Evolutionary conservation across 495 filamentous ascomycete species (phyloP).

Genomic region (Penicillium herquei): DNA sequence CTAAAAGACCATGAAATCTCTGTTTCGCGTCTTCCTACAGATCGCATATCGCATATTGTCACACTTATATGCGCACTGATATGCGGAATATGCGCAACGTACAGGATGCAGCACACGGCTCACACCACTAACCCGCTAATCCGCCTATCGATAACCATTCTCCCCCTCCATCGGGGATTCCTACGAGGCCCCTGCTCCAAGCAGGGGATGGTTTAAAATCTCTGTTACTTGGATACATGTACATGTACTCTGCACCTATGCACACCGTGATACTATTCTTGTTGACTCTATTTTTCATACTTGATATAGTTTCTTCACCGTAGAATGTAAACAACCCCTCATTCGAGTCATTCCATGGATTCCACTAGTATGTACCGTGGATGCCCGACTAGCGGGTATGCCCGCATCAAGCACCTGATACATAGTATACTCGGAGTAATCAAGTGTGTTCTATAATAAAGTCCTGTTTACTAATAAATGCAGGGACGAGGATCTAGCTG

Average conservation of each 20-base stretch:
- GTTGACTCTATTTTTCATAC: not conserved
- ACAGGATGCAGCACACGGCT: slow-evolving; percentile 10
- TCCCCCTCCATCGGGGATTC: slow-evolving; percentile 18
- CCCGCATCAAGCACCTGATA: slow-evolving; percentile 14
- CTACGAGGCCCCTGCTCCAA: slow-evolving; percentile 6
- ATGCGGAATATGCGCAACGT: slow-evolving; percentile 10
- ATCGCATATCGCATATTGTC: no score
- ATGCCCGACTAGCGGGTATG: slow-evolving; percentile 24
- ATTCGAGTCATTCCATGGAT: slow-evolving; percentile 10
- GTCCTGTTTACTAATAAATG: not conserved
- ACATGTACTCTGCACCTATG: not conserved
- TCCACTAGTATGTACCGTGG: slow-evolving; percentile 10
- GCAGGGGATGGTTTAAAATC: slow-evolving; percentile 7
- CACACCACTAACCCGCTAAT: not conserved
- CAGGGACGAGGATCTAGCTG: slow-evolving; percentile 1
- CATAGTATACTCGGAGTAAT: slow-evolving; percentile 3
- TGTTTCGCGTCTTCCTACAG: no score
- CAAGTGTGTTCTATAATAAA: not conserved
- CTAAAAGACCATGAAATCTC: no score
- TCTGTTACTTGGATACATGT: no score
- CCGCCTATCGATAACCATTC: slow-evolving; percentile 23
- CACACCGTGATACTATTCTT: no score
- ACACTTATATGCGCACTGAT: not conserved
- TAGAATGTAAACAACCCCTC: slow-evolving; percentile 9
- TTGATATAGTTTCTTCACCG: slow-evolving; percentile 5